Evolutionary conservation across 2,329 filamentous ascomycete genomes (phyloP).

Genomic region (Penicillium sp.): DNA sequence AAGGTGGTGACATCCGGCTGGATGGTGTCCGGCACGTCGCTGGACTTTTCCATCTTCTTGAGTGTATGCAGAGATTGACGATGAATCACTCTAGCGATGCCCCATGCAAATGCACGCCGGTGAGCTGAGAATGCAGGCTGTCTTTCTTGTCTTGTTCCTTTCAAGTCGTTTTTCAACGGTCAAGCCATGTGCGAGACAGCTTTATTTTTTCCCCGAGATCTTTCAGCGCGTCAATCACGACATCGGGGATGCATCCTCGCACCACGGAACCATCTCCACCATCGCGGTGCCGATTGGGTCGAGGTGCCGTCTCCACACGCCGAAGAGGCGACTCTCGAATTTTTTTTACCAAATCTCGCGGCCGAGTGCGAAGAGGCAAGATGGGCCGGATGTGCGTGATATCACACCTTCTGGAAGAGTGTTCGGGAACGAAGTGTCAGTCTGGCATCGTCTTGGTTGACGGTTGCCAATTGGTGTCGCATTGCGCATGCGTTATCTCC

Average conservation of each 20-base stretch:
- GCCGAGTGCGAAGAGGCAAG: slow-evolving; percentile 1
- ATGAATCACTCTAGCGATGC: not conserved
- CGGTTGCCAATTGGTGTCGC: too few relatives aligned
- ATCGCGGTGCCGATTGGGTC: slow-evolving; percentile 15
- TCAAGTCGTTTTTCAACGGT: not conserved
- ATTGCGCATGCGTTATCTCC: too few relatives aligned
- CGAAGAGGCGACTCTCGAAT: slow-evolving; percentile 13
- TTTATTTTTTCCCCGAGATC: slow-evolving; percentile 9
- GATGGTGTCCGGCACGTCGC: slow-evolving; percentile 13
- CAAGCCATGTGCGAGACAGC: not conserved
- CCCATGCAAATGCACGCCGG: slow-evolving; percentile 1
- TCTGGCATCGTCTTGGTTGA: too few relatives aligned
- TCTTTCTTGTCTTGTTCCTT: too few relatives aligned
- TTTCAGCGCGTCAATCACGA: slow-evolving; percentile 17
- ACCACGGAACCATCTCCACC: slow-evolving; percentile 13
- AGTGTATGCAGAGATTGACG: too few relatives aligned
- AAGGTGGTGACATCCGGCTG: slow-evolving; percentile 12
- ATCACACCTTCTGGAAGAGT: slow-evolving; percentile 5
- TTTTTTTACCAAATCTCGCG: slow-evolving; percentile 9
- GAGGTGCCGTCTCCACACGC: slow-evolving; percentile 10
- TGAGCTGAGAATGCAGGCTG: too few relatives aligned
- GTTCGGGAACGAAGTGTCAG: too few relatives aligned
- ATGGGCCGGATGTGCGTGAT: slow-evolving; percentile 4
- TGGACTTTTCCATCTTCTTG: slow-evolving; percentile 18
- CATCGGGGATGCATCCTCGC: slow-evolving; percentile 8